phyloP scores from a whole-genome alignment of 257 asterid species.

The Solanum sparsipilum region DNA sequence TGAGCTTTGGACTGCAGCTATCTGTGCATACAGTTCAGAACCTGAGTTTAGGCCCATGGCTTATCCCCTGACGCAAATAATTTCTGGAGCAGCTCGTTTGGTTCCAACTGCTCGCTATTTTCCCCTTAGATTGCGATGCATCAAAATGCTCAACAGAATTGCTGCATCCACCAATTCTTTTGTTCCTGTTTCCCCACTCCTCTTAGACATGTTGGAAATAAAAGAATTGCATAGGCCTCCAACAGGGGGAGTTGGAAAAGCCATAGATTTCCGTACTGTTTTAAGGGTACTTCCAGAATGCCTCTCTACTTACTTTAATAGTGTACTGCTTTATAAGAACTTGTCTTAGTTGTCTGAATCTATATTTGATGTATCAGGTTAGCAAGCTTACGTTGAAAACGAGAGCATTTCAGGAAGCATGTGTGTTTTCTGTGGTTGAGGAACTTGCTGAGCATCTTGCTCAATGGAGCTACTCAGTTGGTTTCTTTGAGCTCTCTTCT shows the following conservation, averaged over 20 bases:
- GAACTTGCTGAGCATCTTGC: constrained; percentile 85
- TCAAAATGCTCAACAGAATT: constrained; percentile 81
- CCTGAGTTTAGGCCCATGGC: constrained; percentile 77
- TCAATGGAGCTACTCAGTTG: constrained; percentile 83
- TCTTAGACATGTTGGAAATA: constrained; percentile 78
- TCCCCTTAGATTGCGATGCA: constrained; percentile 89
- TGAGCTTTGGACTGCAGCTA: constrained; percentile 95
- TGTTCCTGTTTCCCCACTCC: constrained; percentile 76
- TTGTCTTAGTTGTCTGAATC: background rate
- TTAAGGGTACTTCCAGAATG: constrained; percentile 45
- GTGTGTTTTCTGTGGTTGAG: constrained; percentile 78
- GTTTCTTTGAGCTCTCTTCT: constrained; percentile 73
- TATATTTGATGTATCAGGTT: constrained; percentile 38
- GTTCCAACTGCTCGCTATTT: constrained; percentile 82
- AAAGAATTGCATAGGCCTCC: constrained; percentile 86
- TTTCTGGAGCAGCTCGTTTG: constrained; percentile 81
- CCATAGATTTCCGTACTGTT: constrained; percentile 56
- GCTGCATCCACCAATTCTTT: constrained; percentile 68
- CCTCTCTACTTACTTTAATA: background rate
- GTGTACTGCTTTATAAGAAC: background rate
- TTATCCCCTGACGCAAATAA: constrained; percentile 83
- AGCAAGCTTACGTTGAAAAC: constrained; percentile 72
- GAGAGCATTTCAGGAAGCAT: constrained; percentile 83
- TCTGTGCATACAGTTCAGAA: constrained; percentile 67
- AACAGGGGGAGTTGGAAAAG: constrained; percentile 88